Evolutionary conservation across 139 green algal species (phyloP).

Genomic region (Spirogloea muscicola): DNA sequence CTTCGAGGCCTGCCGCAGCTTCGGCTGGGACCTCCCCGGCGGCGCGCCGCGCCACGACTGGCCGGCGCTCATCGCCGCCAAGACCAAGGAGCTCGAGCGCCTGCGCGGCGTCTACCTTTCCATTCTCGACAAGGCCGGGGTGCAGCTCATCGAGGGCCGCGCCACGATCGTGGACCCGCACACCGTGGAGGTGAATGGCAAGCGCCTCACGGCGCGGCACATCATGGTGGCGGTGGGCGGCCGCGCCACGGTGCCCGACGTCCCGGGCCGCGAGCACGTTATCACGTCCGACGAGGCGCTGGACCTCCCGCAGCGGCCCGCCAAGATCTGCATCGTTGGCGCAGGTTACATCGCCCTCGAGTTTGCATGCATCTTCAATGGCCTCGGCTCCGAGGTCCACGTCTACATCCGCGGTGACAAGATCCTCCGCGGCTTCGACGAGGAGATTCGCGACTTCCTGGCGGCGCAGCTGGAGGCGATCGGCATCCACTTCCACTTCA

Average conservation of each 20-base stretch:
- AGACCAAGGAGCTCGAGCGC: constrained; percentile 85
- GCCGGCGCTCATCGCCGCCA: constrained; percentile 57
- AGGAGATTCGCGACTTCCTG: constrained; percentile 54
- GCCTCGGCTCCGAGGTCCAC: constrained; percentile 80
- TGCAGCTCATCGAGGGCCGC: constrained; percentile 74
- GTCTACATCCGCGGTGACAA: constrained; percentile 66
- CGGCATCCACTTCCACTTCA: constrained; percentile 45
- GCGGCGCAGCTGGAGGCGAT: constrained; percentile 40
- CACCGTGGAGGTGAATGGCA: constrained; percentile 73
- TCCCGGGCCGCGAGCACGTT: constrained; percentile 81
- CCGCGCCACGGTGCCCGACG: constrained; percentile 63
- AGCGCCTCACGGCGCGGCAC: constrained; percentile 63
- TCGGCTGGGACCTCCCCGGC: constrained; percentile 66
- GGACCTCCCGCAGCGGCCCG: constrained; percentile 66
- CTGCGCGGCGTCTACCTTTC: constrained; percentile 82
- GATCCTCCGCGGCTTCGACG: constrained; percentile 64
- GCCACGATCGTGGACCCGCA: constrained; percentile 78
- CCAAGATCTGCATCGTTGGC: constrained; percentile 79
- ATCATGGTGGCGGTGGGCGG: constrained; percentile 91
- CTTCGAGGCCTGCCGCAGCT: constrained; percentile 79
- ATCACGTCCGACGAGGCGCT: constrained; percentile 93
- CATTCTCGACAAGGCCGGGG: constrained; percentile 64
- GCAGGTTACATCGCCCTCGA: constrained; percentile 96
- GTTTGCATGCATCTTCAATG: constrained; percentile 90
- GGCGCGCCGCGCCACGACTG: constrained; percentile 54